Percentiles rank a stretch among this genome's conserved stretches.
Conservation (phyloP, 2,329 filamentous ascomycete species). For the Emergomyces orientalis region DNA sequence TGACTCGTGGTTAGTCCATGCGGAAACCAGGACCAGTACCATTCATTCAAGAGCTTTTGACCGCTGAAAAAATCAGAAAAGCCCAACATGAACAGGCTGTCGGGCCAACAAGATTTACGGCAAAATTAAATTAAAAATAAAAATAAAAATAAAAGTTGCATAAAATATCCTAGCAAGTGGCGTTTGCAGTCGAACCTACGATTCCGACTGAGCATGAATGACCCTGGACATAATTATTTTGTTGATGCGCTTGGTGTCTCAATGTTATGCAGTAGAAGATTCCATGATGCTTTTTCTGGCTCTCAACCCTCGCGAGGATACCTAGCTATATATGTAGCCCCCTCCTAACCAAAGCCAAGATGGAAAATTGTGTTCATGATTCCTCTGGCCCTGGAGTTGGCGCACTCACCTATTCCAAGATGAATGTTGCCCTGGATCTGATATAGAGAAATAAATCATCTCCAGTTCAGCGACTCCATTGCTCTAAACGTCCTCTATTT, state of each 20-base stretch:
- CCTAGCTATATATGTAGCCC: background rate
- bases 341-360: no score
- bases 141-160: background rate
- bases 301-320: background rate
- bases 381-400: background rate
- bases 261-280: constrained; percentile 3
- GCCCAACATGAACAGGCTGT: no score
- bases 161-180: background rate
- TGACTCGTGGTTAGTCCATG: background rate
- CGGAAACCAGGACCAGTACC: background rate
- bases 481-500: background rate
- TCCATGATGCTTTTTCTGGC: background rate
- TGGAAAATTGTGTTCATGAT: no score
- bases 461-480: background rate
- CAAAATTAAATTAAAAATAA: background rate
- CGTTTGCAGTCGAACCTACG: background rate
- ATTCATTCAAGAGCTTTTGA: background rate
- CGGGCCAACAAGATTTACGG: background rate
- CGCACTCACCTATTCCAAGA: background rate
- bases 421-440: background rate
- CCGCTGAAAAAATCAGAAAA: background rate
- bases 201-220: background rate
- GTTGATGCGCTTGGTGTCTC: background rate
- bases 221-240: background rate
- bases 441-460: background rate